Evolutionary conservation across 2,329 filamentous ascomycete species (phyloP), one percentile per base, ranked within the genome.

Genomic region (Ophiocordyceps camponoti-floridani): DNA sequence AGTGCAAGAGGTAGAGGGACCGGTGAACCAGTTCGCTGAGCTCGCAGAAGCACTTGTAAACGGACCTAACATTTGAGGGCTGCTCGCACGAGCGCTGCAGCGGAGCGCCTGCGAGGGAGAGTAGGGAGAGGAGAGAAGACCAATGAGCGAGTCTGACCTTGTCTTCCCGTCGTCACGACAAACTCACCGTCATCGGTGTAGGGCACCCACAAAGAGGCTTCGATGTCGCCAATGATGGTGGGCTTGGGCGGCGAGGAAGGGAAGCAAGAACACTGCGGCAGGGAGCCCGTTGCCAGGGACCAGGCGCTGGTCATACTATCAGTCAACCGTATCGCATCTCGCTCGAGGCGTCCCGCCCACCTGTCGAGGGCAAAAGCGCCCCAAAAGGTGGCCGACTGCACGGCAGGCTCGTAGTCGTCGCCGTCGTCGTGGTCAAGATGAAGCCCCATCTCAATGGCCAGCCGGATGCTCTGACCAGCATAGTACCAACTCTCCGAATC

Each of bases 401-500:
- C 73, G 6, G 72, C 73, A n/a, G 70, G 55, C 50, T 75, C 70
- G 47, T 76, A 23, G 23, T 23, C 23, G 23, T 23, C 72, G 45
- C 73, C 63, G 43, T 74, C 69, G 38, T 66, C 65, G 41, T 62
- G 58, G 4, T 72, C 52, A 6, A 74, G 64, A 54, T 85, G 79
- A 41, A 85, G 58, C 0, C 79, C 79, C 67, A 84, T 77, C 56
- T 84, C 82, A 35, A 85, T 67, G 28, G 79, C 80, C 49, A 86
- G 70, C 4, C 79, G 72, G 47, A 85, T 75, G 53, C 79, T 84
- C 56, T 84, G 76, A 1, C 82, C 81, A 2, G 78, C 75, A 49
- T 82, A 81, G 47, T 75, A 81, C 68, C 81, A 84, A 43, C 80
- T 82, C 50, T 80, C 76, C 28, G 78, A 83, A 53, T 85, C 79